A percentile compares a stretch with the other conserved stretches of the same genome.
phyloP scores from a whole-genome alignment of 805 yeast genomes.

The Candida lessepsii region DNA sequence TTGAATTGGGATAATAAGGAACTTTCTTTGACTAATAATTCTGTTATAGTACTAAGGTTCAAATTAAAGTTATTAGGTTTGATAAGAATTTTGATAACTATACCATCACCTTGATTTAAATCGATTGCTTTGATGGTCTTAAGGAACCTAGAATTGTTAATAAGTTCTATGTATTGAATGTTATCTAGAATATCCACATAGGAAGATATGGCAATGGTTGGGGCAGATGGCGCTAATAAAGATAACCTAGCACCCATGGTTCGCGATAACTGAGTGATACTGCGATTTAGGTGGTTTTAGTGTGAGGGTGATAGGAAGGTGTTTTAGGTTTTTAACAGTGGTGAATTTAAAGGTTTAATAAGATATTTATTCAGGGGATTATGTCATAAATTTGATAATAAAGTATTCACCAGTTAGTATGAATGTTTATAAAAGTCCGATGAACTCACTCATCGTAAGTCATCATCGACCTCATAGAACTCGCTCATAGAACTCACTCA shows the following conservation, averaged over 20 bases:
- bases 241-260: slow-evolving; percentile 87
- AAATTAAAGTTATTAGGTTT: slow-evolving; percentile 43
- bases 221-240: slow-evolving; percentile 82
- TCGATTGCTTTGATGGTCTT: slow-evolving; percentile 84
- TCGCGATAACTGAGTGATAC: background rate
- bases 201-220: slow-evolving; percentile 88
- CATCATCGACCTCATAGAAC: no score
- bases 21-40: slow-evolving; percentile 34
- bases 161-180: slow-evolving; percentile 69
- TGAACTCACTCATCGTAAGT: no score
- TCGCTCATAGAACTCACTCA: no score
- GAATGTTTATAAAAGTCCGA: no score
- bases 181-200: slow-evolving; percentile 78
- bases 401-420: no score
- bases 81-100: slow-evolving; percentile 73
- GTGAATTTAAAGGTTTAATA: no score
- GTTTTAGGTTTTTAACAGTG: no score
- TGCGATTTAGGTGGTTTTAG: no score
- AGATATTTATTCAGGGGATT: no score
- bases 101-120: slow-evolving; percentile 59
- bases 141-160: slow-evolving; percentile 80
- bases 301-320: no score
- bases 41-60: slow-evolving; percentile 25
- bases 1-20: slow-evolving; percentile 45
- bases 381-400: no score